Evolutionary conservation across 352 stramenopile genomes (phyloP), one percentile per base, ranked within the genome.

Genomic region (Phytophthora agathidicida): DNA sequence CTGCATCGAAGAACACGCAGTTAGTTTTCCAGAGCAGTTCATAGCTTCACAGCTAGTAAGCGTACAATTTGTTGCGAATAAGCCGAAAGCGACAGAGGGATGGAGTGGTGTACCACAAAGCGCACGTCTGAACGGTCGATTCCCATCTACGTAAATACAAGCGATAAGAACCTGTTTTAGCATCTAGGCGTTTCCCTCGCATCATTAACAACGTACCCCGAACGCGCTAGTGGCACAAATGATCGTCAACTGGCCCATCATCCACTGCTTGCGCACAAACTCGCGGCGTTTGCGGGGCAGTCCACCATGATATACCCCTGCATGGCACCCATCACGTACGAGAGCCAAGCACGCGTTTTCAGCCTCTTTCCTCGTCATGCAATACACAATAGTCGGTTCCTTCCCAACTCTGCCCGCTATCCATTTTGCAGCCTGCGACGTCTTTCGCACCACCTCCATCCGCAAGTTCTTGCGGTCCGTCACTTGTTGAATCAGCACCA

Each of bases 1-100:
- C 81, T 93, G 47, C n/a, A 36, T 2, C 3, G 55, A 39, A 14
- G 37, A 26, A 31, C 2, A 46, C 22, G 2, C 2, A 23, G 23
- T 60, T 31, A 55, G n/a, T 30, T 23, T 20, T 26, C 20, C 13
- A 23, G 10, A 19, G 9, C 26, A 9, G 5, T 27, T 35, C 13
- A 43, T n/a, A 19, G 14, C 2, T 32, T 28, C 19, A 17, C 8
- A 31, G 24, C 16, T 17, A 17, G 26, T 14, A 16, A 14, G 63
- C 85, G 39, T 53, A 92, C 85, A 45, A 91, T 91, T 60, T 93
- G 85, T 46, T 94, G 85, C 16, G 73, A 80, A 54, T 94, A 94
- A 1, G 80, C 74, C 2, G 77, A 68, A 3, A 93, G 52, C 0
- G 83, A 89, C 22, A 91, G 42, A 22, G 85, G 83, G 1, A 93